Percentiles rank a stretch among this genome's conserved stretches.
phyloP scores from a whole-genome alignment of 345 rosid species.

The Linum trigynum region DNA sequence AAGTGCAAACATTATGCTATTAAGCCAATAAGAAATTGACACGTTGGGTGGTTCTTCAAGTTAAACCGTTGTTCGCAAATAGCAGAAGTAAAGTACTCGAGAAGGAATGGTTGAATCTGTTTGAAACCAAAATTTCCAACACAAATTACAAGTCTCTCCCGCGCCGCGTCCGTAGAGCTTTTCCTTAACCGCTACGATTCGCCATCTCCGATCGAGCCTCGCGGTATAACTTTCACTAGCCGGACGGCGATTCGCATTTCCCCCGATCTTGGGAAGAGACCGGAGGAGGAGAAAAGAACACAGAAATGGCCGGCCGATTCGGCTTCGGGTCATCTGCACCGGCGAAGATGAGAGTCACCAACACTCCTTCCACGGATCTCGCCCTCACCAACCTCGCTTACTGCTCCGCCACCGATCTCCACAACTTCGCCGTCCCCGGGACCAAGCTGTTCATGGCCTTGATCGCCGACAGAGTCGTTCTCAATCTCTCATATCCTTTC shows the following conservation, averaged over 20 bases:
- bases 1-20: too few relatives aligned
- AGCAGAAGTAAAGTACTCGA: too few relatives aligned
- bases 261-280: constrained; percentile 10
- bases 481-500: constrained; percentile 81
- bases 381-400: constrained; percentile 81
- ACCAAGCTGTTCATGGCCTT: constrained; percentile 61
- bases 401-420: constrained; percentile 83
- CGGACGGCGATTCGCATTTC: not conserved
- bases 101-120: too few relatives aligned
- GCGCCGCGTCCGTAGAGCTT: not conserved
- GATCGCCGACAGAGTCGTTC: constrained; percentile 47
- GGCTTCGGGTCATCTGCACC: constrained; percentile 39
- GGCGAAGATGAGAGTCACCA: constrained; percentile 55
- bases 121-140: not conserved
- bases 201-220: not conserved
- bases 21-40: too few relatives aligned
- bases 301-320: constrained; percentile 44
- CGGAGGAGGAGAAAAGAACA: not conserved
- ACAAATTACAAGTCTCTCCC: not conserved
- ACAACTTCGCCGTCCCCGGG: constrained; percentile 67
- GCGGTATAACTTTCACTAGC: not conserved
- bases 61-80: too few relatives aligned
- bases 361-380: constrained; percentile 70
- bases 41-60: too few relatives aligned
- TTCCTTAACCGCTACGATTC: not conserved